A percentile compares a stretch with the other conserved stretches of the same genome.
phyloP scores from a whole-genome alignment of 2,329 filamentous ascomycete species.

The Nemania serpens region DNA sequence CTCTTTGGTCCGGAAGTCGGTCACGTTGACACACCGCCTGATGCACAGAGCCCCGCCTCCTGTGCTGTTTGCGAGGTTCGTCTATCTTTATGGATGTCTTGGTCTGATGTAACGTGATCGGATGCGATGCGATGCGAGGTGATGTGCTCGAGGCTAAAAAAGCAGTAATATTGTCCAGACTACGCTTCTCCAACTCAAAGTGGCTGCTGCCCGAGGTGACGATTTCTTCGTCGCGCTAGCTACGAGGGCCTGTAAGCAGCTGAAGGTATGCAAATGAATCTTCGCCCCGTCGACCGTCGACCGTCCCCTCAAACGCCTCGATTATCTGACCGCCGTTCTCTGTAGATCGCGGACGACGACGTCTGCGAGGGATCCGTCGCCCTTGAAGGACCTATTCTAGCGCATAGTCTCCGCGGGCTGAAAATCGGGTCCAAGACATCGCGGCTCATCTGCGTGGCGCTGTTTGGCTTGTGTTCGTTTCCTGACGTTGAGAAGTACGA shows the following conservation, averaged over 20 bases:
- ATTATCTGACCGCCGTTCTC: slow-evolving; percentile 13
- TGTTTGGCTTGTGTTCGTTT: slow-evolving; percentile 59
- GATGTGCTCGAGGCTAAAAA: not conserved
- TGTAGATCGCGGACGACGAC: slow-evolving; percentile 56
- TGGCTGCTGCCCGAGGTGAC: slow-evolving; percentile 33
- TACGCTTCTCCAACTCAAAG: slow-evolving; percentile 34
- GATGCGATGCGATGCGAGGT: not conserved
- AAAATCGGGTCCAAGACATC: slow-evolving; percentile 53
- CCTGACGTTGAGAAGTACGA: slow-evolving; percentile 50
- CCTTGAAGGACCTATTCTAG: slow-evolving; percentile 58
- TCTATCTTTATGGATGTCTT: not conserved
- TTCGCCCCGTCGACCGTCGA: not conserved
- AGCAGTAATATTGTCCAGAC: slow-evolving; percentile 19
- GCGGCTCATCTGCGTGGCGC: slow-evolving; percentile 55
- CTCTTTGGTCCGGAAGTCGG: not conserved
- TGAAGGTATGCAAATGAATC: too few relatives aligned
- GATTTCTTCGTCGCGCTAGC: slow-evolving; percentile 32
- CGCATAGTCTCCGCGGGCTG: slow-evolving; percentile 51
- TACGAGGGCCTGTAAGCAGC: slow-evolving; percentile 35
- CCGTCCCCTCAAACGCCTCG: not conserved
- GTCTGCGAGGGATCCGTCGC: slow-evolving; percentile 59
- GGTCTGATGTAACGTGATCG: not conserved
- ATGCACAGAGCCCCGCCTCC: slow-evolving; percentile 31
- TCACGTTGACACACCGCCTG: not conserved
- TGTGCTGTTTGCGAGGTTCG: slow-evolving; percentile 42